Base-by-base conservation (phyloP, 148 eudicot genomes). In the Rhododendron griersonianum region DNA sequence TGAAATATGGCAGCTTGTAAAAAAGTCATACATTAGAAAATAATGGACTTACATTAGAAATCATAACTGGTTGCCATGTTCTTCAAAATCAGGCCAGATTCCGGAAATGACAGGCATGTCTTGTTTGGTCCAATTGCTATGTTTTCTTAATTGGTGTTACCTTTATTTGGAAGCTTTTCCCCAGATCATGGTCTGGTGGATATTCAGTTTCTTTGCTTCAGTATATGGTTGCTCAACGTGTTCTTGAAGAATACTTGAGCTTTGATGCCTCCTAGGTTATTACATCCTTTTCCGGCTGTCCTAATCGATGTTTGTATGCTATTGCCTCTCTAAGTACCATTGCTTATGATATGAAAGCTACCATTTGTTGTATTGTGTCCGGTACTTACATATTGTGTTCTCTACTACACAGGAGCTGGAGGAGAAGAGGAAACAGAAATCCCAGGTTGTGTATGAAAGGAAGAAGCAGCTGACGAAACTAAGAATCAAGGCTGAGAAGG, bases 381-480 rank as follows among this genome's bases (percentile, higher is more conserved):
- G 0, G 19, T 74, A 18, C 39, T 74, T 74, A 28, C 44, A 37
- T 15, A 7, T 35, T 74, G 16, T 35, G 10, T 35, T 74, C 78
- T 35, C 78, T 74, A 33, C 78, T 50, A 1, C 10, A 1, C 87
- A 89, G 91, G 89, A 90, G 14, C 88, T 90, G 7, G 91, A 90
- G 88, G 78, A 76, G 37, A 90, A 90, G 91, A 87, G 91, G 82
- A 87, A 90, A 50, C 89, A 90, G 69, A 87, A 86, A 75, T 85
- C 91, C 30, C 88, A 86, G 83, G 89, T 41, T 4, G 85, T 74
- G 23, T 87, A 90, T 84, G 91, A 90, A 83, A 84, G 89, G 75
- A 90, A 86, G 88, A 90, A 90, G 86, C 89, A 90, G 83, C 83
- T 90, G 35, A 84, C 81, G 1, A 90, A 87, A 74, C 85, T 87